Conservation (phyloP, 768 basidiomycete genomes). For the Phylloporus sp. region DNA sequence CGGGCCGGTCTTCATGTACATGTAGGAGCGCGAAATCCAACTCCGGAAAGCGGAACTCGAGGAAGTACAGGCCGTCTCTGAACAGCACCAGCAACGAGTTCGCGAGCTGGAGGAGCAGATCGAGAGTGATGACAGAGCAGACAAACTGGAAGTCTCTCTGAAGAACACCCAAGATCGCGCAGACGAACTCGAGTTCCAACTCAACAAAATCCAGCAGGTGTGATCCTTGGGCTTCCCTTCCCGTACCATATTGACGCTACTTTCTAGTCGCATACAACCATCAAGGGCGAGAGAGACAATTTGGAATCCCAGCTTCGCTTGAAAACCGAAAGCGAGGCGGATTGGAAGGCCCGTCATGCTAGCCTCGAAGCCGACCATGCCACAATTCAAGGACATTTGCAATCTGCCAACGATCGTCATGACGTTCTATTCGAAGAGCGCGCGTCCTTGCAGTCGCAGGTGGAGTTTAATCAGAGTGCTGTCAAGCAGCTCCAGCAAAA, state of each 20-base stretch:
- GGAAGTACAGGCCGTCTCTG: conserved; percentile 50
- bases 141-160: conserved; percentile 64
- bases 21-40: conserved; percentile 72
- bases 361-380: conserved; percentile 40
- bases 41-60: conserved; percentile 48
- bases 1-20: background rate
- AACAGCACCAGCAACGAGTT: conserved; percentile 51
- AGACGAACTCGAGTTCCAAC: conserved; percentile 77
- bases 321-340: conserved; percentile 39
- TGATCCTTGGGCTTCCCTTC: conserved; percentile 10
- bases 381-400: conserved; percentile 39
- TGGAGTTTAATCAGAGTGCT: conserved; percentile 41
- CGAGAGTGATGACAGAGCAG: conserved; percentile 76
- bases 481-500: conserved; percentile 55
- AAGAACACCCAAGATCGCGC: conserved; percentile 78
- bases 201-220: conserved; percentile 77
- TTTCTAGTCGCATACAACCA: conserved; percentile 46
- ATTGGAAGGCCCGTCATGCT: conserved; percentile 46
- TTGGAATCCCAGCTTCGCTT: conserved; percentile 45
- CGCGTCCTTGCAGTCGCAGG: conserved; percentile 43
- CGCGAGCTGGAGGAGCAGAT: conserved; percentile 79
- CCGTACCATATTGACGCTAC: background rate
- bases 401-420: conserved; percentile 41
- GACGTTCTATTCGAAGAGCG: conserved; percentile 47
- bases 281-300: conserved; percentile 59